Conservation (phyloP, 2,329 filamentous ascomycete genomes). For the Cladosporium halotolerans region DNA sequence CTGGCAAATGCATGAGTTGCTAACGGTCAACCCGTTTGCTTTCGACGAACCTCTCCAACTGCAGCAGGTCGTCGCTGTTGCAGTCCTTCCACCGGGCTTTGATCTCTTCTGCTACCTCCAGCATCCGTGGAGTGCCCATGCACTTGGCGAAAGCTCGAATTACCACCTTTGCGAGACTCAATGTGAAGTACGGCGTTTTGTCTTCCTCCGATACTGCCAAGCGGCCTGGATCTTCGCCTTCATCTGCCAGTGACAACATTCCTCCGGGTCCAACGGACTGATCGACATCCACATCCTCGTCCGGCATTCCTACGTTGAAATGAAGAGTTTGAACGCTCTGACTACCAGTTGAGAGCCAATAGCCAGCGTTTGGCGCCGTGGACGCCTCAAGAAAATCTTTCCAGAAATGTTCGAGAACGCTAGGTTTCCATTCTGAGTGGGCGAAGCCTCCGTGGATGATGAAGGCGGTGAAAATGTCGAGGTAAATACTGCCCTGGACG, state of each 20-base stretch:
- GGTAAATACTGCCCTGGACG: constrained; percentile 69
- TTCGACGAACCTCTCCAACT: too few relatives aligned
- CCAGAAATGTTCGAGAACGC: constrained; percentile 64
- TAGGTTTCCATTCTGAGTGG: constrained; percentile 64
- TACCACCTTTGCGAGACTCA: constrained; percentile 53
- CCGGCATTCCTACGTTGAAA: not conserved
- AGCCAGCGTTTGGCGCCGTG: not conserved
- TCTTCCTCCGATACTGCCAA: constrained; percentile 15
- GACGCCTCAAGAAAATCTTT: constrained; percentile 52
- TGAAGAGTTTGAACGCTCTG: not conserved
- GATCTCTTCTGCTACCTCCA: constrained; percentile 49
- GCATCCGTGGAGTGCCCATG: constrained; percentile 45
- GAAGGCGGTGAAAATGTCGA: constrained; percentile 80
- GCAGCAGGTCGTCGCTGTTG: not conserved
- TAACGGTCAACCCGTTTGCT: too few relatives aligned
- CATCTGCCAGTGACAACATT: constrained; percentile 16
- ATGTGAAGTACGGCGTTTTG: constrained; percentile 32
- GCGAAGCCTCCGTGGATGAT: constrained; percentile 60
- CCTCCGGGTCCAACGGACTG: constrained; percentile 11
- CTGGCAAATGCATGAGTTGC: not conserved
- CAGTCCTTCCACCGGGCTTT: constrained; percentile 29
- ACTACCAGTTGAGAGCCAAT: not conserved
- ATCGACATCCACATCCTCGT: not conserved
- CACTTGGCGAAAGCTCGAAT: constrained; percentile 60
- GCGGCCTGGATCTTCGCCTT: constrained; percentile 15